Conservation (phyloP, 1,139 yeast genomes). For the Debaryomycetaceae sp. region DNA sequence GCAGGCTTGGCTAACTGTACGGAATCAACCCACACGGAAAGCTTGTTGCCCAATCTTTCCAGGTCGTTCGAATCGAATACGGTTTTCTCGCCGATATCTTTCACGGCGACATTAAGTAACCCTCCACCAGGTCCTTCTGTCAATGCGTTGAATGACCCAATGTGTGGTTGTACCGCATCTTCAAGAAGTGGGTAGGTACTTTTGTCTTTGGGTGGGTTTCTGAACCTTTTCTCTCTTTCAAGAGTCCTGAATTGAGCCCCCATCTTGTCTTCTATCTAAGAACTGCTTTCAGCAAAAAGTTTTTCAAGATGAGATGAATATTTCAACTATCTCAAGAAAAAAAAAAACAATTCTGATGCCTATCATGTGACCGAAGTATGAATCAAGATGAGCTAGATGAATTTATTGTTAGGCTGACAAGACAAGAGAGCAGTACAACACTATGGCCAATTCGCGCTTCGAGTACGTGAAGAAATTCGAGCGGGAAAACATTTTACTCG, state of each 20-base stretch:
- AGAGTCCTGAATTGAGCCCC: constrained; percentile 72
- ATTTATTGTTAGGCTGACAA: neutral
- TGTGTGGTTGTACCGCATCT: constrained; percentile 91
- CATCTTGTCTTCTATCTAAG: constrained; percentile 13
- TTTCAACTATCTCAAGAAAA: constrained; percentile 1
- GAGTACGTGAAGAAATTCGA: constrained; percentile 88
- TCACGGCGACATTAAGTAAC: constrained; percentile 74
- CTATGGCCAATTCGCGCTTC: constrained; percentile 75
- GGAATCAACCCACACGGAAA: constrained; percentile 74
- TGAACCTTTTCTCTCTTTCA: constrained; percentile 81
- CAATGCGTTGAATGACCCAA: constrained; percentile 93
- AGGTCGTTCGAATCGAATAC: constrained; percentile 74
- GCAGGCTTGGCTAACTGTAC: constrained; percentile 86
- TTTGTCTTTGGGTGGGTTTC: constrained; percentile 85
- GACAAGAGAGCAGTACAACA: neutral
- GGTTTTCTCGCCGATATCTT: constrained; percentile 83
- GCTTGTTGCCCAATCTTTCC: constrained; percentile 75
- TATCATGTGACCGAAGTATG: constrained; percentile 7
- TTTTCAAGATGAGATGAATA: constrained; percentile 1
- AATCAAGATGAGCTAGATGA: neutral
- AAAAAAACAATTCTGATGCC: constrained; percentile 9
- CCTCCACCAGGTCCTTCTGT: constrained; percentile 88
- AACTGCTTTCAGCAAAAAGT: neutral
- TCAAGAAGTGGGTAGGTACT: constrained; percentile 76
- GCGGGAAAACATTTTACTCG: constrained; percentile 65